Percentiles rank a stretch among this genome's conserved stretches.
These are phyloP conservation scores for Ogataea siamensis DNA, from an alignment of 805 yeast species.

Conservation along the genomic window DNA sequence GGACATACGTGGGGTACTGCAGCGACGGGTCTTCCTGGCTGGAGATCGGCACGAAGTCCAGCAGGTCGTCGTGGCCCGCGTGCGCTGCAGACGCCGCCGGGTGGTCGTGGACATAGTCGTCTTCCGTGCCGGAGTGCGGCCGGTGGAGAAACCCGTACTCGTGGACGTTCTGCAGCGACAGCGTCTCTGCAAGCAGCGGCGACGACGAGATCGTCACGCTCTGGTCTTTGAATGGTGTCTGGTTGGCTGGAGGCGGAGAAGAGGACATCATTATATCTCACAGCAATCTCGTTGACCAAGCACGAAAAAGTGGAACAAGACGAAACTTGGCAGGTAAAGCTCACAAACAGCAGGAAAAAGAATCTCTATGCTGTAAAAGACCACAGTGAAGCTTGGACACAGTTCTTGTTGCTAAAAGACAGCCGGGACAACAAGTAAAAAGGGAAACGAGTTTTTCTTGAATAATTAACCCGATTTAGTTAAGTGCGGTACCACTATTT, in stretches of 20 bases:
- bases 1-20: constrained; percentile 26
- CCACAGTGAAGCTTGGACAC: neutral
- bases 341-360: constrained; percentile 2
- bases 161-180: constrained; percentile 22
- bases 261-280: constrained; percentile 34
- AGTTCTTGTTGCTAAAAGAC: neutral
- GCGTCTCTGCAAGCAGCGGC: constrained; percentile 23
- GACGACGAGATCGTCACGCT: constrained; percentile 24
- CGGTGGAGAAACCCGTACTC: constrained; percentile 16
- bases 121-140: constrained; percentile 5
- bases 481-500: constrained; percentile 13
- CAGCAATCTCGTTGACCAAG: constrained; percentile 8
- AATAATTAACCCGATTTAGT: constrained; percentile 12
- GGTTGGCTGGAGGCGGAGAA: constrained; percentile 31
- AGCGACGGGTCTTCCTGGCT: constrained; percentile 25
- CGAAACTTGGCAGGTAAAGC: neutral
- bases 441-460: constrained; percentile 4
- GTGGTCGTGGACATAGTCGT: constrained; percentile 7
- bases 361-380: neutral
- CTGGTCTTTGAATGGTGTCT: constrained; percentile 20
- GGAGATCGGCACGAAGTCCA: constrained; percentile 33
- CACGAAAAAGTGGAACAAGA: constrained; percentile 4
- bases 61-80: constrained; percentile 19
- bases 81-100: constrained; percentile 6
- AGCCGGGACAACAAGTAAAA: constrained; percentile 1